Conservation (phyloP, 257 asterid genomes). For the Lavandula angustifolia region DNA sequence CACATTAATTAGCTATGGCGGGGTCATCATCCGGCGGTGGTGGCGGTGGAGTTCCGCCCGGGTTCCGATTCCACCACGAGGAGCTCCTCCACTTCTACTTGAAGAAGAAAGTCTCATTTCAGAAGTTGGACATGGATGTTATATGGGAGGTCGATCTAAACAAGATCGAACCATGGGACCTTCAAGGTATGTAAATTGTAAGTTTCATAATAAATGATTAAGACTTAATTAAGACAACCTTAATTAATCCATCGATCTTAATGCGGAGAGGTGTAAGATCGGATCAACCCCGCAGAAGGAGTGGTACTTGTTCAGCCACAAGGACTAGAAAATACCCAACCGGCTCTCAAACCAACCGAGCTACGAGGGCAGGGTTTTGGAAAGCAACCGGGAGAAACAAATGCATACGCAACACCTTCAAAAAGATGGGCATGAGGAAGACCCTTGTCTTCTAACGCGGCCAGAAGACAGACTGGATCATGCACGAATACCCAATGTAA, state of each 20-base stretch:
- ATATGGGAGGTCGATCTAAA: constrained; percentile 83
- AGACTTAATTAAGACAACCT: too few relatives aligned
- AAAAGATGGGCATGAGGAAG: constrained; percentile 88
- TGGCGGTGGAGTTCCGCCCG: constrained; percentile 84
- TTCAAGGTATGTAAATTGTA: constrained; percentile 58
- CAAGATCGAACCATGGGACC: constrained; percentile 91
- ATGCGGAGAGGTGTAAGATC: constrained; percentile 69
- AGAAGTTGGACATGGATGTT: constrained; percentile 93
- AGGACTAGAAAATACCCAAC: constrained; percentile 93
- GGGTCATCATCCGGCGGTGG: constrained; percentile 45
- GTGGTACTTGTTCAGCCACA: constrained; percentile 96
- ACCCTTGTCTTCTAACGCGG: constrained; percentile 90
- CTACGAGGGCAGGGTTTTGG: constrained; percentile 91
- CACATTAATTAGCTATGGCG: neutral
- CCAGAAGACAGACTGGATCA: constrained; percentile 88
- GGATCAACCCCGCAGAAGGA: constrained; percentile 91
- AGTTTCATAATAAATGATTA: too few relatives aligned
- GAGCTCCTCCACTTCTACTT: constrained; percentile 90
- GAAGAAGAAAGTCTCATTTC: constrained; percentile 79
- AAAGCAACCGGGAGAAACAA: constrained; percentile 93
- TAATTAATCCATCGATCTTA: too few relatives aligned
- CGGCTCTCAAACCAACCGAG: constrained; percentile 82
- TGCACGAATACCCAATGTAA: constrained; percentile 76
- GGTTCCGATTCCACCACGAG: constrained; percentile 89
- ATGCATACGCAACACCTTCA: constrained; percentile 69